A percentile compares a stretch with the other conserved stretches of the same genome.
Evolutionary conservation across 176 grass and related monocot species (phyloP).

Genomic region (Phoenix roebelenii): DNA sequence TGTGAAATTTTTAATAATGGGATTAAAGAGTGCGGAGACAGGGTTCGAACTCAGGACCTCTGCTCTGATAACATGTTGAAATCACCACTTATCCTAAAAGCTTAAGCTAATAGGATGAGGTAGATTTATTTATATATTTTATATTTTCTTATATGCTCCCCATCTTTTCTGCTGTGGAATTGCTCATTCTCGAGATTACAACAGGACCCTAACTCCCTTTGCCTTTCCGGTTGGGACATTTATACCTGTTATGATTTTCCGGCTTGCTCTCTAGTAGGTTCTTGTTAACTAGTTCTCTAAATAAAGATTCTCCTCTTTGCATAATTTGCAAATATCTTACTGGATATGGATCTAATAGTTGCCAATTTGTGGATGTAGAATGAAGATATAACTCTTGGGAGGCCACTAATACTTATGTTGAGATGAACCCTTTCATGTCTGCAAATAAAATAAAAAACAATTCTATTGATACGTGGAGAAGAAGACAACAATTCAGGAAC

Average conservation of each 20-base stretch:
- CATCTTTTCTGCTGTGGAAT: conserved; percentile 88
- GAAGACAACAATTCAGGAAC: conserved; percentile 99
- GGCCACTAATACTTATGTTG: conserved; percentile 72
- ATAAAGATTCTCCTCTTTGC: too few species aligned
- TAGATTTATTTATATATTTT: too few species aligned
- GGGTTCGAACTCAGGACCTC: too few species aligned
- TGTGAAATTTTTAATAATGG: too few species aligned
- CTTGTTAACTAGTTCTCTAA: too few species aligned
- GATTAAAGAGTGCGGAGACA: too few species aligned
- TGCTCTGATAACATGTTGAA: too few species aligned
- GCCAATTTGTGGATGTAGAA: conserved; percentile 37
- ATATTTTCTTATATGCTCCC: too few species aligned
- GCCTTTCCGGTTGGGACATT: conserved; percentile 65
- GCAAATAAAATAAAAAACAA: conserved; percentile 96
- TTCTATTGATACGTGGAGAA: conserved; percentile 94
- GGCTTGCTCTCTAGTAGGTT: too few species aligned
- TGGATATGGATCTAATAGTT: conserved; percentile 5
- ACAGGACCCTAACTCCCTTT: conserved; percentile 96
- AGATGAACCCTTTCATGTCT: conserved; percentile 99
- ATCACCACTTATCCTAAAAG: too few species aligned
- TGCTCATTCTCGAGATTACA: conserved; percentile 98
- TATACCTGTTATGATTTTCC: too few species aligned
- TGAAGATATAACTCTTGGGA: conserved; percentile 99
- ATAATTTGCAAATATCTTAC: background rate
- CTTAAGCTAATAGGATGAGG: too few species aligned